Evolutionary conservation across 1,139 yeast species (phyloP).

Genomic region (Magnusiomyces paraingens): DNA sequence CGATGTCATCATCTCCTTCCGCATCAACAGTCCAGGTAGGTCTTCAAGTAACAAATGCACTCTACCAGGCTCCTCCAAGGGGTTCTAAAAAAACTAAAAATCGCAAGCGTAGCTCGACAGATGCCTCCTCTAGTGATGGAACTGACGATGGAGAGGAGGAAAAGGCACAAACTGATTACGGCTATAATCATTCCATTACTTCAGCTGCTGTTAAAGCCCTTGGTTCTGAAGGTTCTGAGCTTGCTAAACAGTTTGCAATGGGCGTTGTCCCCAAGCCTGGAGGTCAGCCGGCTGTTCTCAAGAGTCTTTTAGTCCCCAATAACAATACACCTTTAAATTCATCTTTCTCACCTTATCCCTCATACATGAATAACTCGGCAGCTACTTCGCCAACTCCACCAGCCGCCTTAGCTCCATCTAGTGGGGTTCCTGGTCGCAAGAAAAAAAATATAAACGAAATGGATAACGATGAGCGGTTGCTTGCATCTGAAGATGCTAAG

Average conservation of each 20-base stretch:
- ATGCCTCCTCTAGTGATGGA: conserved; percentile 2
- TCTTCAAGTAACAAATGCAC: too few species aligned
- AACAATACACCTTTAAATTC: too few species aligned
- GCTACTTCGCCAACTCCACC: not conserved
- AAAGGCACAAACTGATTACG: conserved; percentile 13
- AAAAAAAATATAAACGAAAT: conserved; percentile 16
- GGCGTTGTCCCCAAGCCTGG: conserved; percentile 4
- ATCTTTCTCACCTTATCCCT: too few species aligned
- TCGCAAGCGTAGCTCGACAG: conserved; percentile 3
- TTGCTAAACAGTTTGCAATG: conserved; percentile 4
- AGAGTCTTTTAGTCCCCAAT: too few species aligned
- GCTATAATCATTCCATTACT: conserved; percentile 15
- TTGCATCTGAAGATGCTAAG: conserved; percentile 30
- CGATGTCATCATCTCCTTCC: not conserved
- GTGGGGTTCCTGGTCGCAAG: not conserved
- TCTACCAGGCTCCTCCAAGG: too few species aligned
- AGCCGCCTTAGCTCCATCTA: not conserved
- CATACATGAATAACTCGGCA: not conserved
- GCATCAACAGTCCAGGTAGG: not conserved
- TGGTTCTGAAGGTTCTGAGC: conserved; percentile 12
- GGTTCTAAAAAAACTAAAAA: not conserved
- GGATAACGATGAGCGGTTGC: conserved; percentile 30
- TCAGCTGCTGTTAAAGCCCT: conserved; percentile 15
- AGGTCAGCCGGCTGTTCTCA: not conserved
- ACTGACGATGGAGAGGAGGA: conserved; percentile 10